Base-by-base conservation (phyloP, 2,329 filamentous ascomycete species). In the Microsporum audouinii region DNA sequence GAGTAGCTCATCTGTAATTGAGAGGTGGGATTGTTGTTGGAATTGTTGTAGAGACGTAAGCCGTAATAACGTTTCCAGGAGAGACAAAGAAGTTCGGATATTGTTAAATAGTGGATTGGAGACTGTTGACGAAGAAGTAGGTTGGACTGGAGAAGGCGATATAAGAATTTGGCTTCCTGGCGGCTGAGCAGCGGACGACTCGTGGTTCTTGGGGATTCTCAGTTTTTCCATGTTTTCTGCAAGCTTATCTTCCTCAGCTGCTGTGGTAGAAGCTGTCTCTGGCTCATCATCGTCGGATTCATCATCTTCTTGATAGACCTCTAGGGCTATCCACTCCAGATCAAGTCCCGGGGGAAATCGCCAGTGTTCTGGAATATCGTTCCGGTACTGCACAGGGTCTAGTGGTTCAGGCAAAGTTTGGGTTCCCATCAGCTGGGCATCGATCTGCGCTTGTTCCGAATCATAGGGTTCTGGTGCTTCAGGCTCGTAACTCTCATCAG, bases 11-110 rank as follows among this genome's bases (percentile, higher is more conserved):
- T 96, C 91, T 0, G 88, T 88, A 63, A 95, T 94, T 5, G 89
- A 84, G n/a, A 96, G 81, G 68, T 96, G 91, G 0, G 89, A 91
- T 45, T 84, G 82, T 77, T 96, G 91, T 71, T 95, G 88, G 72
- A 94, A 95, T 76, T 96, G 90, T 71, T 96, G 91, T 12, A 96
- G 82, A 27, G 90, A 89, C 3, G 88, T 86, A 55, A 96, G 81
- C 47, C 92, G 89, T 55, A 96, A 83, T 36, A 96, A 79, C 79
- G 92, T 94, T 73, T 96, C 91, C 60, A 96, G 82, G 6, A 96
- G 82, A 1, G 91, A 96, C 4, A 89, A 78, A 0, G 84, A 88
- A 0, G 85, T 86, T 60, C 82, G 83, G 66, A 88, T 82, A 34
- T 76, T 73, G 60, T 76, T 76, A 58, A 77, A 80, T 63, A 67